phyloP scores from a whole-genome alignment of 1,284 basidiomycete species.

The Melampsora abietis-canadensis region DNA sequence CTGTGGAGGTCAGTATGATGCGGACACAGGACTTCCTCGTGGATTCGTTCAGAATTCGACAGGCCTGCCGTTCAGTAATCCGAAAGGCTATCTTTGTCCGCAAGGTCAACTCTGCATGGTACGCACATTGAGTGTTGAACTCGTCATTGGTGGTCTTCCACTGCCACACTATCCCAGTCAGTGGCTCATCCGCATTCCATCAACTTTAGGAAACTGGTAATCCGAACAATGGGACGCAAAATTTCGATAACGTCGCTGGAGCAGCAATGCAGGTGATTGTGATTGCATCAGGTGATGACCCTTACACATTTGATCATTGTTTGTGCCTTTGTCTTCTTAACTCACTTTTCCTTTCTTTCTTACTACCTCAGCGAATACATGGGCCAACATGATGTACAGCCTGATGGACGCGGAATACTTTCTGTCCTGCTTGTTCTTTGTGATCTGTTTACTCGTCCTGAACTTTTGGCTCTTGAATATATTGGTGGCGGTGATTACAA shows the following conservation, averaged over 20 bases:
- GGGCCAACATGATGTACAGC: constrained; percentile 72
- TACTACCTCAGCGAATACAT: constrained; percentile 48
- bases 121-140: neutral
- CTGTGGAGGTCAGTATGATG: constrained; percentile 67
- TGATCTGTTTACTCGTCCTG: constrained; percentile 60
- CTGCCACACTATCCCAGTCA: neutral
- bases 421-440: constrained; percentile 80
- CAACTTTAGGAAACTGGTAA: constrained; percentile 61
- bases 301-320: neutral
- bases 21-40: constrained; percentile 36
- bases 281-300: constrained; percentile 70
- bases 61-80: constrained; percentile 14
- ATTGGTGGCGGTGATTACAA: constrained; percentile 93
- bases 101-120: constrained; percentile 53
- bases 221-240: constrained; percentile 67
- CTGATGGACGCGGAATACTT: constrained; percentile 92
- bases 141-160: neutral
- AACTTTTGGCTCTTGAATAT: constrained; percentile 68
- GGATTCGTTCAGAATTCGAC: constrained; percentile 43
- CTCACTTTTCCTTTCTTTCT: constrained; percentile 28
- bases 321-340: neutral
- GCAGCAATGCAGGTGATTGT: constrained; percentile 80
- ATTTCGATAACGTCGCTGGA: constrained; percentile 85
- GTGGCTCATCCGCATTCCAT: neutral
- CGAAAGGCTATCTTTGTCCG: constrained; percentile 53